Conservation (phyloP, 768 basidiomycete species). For the Austroboletus festivus region DNA sequence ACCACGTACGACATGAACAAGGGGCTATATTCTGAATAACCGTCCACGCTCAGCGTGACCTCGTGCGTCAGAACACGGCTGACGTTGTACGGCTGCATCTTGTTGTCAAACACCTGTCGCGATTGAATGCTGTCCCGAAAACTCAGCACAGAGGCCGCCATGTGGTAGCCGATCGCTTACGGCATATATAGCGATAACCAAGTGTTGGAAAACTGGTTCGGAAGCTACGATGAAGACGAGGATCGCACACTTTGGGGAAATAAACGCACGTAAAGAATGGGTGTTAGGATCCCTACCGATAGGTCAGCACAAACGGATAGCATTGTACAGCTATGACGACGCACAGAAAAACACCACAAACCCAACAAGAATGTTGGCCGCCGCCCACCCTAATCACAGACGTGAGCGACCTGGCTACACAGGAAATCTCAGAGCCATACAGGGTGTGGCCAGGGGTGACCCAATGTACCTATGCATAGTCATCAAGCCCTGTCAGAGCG, state of each 20-base stretch:
- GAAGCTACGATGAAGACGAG: too few species aligned
- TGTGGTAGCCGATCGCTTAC: conserved; percentile 30
- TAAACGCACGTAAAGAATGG: too few species aligned
- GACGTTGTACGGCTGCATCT: conserved; percentile 54
- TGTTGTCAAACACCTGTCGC: conserved; percentile 61
- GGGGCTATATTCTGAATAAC: conserved; percentile 55
- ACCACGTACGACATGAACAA: conserved; percentile 48
- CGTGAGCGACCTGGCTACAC: not conserved
- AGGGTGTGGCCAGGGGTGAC: conserved; percentile 69
- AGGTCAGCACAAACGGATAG: conserved; percentile 1
- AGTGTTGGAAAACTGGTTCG: conserved; percentile 57
- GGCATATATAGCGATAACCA: conserved; percentile 61
- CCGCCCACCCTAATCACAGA: conserved; percentile 56
- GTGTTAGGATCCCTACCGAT: conserved; percentile 27
- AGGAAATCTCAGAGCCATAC: conserved; percentile 11
- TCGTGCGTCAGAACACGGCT: conserved; percentile 52
- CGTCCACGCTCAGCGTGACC: conserved; percentile 50
- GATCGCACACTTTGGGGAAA: too few species aligned
- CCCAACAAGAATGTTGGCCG: conserved; percentile 65
- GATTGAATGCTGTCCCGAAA: conserved; percentile 49
- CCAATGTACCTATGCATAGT: conserved; percentile 23
- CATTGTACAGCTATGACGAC: not conserved
- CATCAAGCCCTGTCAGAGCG: not conserved
- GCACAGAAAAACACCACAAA: conserved; percentile 72
- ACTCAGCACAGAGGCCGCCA: not conserved